A percentile compares a stretch with the other conserved stretches of the same genome.
Conservation (phyloP, 2,329 filamentous ascomycete genomes). For the Fonsecaea nubica region DNA sequence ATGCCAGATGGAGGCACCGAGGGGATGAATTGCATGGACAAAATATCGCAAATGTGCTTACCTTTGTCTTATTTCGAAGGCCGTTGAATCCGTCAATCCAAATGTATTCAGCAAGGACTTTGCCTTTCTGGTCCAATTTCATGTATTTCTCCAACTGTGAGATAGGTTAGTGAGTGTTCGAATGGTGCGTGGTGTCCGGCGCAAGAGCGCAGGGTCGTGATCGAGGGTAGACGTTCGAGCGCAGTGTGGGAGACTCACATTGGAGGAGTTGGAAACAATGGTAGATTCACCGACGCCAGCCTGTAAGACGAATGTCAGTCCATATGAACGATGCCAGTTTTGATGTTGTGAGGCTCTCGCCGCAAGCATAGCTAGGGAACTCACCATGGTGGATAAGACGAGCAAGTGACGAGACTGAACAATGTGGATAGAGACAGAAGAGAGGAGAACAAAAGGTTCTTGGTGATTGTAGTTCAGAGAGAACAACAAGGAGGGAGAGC, state of each 20-base stretch:
- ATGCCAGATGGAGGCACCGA: constrained; percentile 11
- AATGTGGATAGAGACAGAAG: constrained; percentile 2
- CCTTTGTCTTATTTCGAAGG: constrained; percentile 93
- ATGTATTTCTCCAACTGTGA: constrained; percentile 88
- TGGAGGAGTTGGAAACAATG: constrained; percentile 52
- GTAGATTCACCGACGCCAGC: constrained; percentile 50
- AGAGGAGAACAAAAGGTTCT: constrained; percentile 1
- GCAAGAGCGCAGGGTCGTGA: constrained; percentile 2
- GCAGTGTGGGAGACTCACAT: constrained; percentile 45
- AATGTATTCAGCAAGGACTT: constrained; percentile 92
- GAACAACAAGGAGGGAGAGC: neutral
- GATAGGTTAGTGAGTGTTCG: constrained; percentile 27
- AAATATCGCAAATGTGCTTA: constrained; percentile 60
- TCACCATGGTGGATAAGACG: constrained; percentile 34
- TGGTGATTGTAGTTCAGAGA: constrained; percentile 12
- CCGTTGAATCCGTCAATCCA: constrained; percentile 88
- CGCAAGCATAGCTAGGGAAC: constrained; percentile 9
- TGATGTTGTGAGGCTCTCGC: neutral
- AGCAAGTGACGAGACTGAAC: neutral
- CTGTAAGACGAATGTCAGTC: constrained; percentile 16
- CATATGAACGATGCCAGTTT: neutral
- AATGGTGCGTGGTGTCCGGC: constrained; percentile 4
- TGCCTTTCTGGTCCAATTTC: constrained; percentile 85
- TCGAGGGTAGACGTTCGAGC: constrained; percentile 38
- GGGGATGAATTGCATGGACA: neutral